Conservation (phyloP, 2,329 filamentous ascomycete species). For the Diaporthe velutina region DNA sequence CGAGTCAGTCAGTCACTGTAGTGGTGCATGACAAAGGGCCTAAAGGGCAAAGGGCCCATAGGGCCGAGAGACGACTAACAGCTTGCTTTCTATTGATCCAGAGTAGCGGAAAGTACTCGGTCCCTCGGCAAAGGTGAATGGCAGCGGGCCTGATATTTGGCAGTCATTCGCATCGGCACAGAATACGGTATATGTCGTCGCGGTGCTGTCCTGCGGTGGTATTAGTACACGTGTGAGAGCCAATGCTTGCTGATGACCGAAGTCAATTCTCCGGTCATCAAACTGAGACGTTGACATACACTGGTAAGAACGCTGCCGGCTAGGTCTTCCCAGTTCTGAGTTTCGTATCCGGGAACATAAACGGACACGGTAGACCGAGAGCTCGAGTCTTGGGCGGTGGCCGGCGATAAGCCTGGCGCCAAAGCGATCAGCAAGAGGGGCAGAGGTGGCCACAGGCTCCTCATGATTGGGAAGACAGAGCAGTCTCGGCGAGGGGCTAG, state of each 20-base stretch:
- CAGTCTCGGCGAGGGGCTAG: constrained; percentile 11
- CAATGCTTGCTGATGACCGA: too few species aligned
- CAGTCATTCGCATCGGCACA: constrained; percentile 58
- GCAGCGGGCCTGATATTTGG: constrained; percentile 59
- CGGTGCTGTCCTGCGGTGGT: constrained; percentile 50
- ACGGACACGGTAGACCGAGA: constrained; percentile 56
- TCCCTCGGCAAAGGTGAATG: constrained; percentile 61
- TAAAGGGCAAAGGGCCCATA: neutral
- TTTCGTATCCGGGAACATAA: constrained; percentile 58
- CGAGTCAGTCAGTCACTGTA: constrained; percentile 1
- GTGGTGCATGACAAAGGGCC: constrained; percentile 17
- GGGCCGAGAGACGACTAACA: constrained; percentile 15
- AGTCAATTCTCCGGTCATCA: constrained; percentile 39
- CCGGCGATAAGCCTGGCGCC: constrained; percentile 38
- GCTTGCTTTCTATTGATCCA: constrained; percentile 19
- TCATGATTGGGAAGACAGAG: constrained; percentile 30
- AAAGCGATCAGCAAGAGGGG: constrained; percentile 34
- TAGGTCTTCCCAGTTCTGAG: constrained; percentile 58
- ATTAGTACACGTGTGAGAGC: constrained; percentile 24
- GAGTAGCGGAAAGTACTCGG: constrained; percentile 53
- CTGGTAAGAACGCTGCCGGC: constrained; percentile 60
- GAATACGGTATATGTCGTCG: constrained; percentile 64
- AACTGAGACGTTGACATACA: constrained; percentile 48
- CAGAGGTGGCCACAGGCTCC: constrained; percentile 27
- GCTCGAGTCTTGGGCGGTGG: constrained; percentile 44